Base-by-base conservation (phyloP, 78 protist species). In the slime mould (Dictyostelium discoideum) region DNA sequence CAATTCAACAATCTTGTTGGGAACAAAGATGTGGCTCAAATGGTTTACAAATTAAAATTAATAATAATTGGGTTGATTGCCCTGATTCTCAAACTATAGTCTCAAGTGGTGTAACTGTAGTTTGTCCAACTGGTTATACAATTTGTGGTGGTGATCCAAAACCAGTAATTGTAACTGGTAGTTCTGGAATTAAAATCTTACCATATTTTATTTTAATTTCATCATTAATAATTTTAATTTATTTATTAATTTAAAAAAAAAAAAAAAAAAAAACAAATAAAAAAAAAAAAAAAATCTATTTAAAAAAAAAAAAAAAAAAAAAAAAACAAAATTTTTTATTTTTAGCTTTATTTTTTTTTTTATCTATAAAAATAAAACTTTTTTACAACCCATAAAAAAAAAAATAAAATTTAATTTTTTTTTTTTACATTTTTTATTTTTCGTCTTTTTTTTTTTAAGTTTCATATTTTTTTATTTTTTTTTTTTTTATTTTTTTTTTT, bases 81-180 rank as follows among this genome's bases (percentile, higher is more conserved):
- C 69, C 69, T 16, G 74, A 80, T 37, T 24, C 46, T 39, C 3
- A 42, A 39, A 63, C 57, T 1, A n/a, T 90, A 1, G 26, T 20
- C 3, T 37, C 77, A 26, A 46, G 37, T 48, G 73, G 24, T 50
- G 83, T 90, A 1, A 73, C 81, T 22, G 13, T 90, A 6, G 32
- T 90, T 10, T 90, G 95, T 50, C 95, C 95, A 46, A 24, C 32
- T 5, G 95, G 95, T n/a, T 90, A 29, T 46, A 29, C 84, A 3
- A 24, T 32, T 44, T 90, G 95, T 82, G 95, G 95, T 37, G 88
- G 85, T 67, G 24, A 9, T 3, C 93, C 93, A 65, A 46, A 26
- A 20, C n/a, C 85, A 7, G 32, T 48, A 20, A 7, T 79, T 13
- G 85, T 29, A 7, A 14, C 39, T 81, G 85, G 81, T 74, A 74